Evolutionary conservation across 2,329 filamentous ascomycete species (phyloP), one percentile per base, ranked within the genome.

Genomic region (Emergomyces orientalis): DNA sequence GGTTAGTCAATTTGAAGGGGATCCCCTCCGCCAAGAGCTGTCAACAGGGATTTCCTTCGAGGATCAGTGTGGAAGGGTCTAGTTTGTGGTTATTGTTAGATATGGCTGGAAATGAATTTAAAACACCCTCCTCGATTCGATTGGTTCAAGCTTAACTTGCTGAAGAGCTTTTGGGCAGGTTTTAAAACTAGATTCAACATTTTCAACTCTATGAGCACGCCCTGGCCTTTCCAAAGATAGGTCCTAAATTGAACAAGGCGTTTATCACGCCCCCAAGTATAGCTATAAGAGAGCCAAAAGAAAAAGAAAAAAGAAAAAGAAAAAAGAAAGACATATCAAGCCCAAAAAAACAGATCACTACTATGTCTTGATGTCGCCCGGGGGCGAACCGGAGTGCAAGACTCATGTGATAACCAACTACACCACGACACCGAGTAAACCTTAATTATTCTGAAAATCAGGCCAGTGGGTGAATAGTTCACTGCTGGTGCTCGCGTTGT

Each of bases 381-480:
- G 22, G 55, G n/a, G 30, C 55, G 34, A 43, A 27, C 34, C 55
- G 37, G 55, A 57, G 54, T 57, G 54, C 41, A 14, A 57, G 34
- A 57, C 54, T 56, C 32, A 55, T 17, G 54, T 57, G 54, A 41
- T 57, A 57, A 39, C 37, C 32, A 57, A 57, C 54, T 37, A 57
- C 54, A 32, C 54, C 34, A 57, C 32, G 54, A 57, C 54, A 11
- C 54, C 54, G 32, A 41, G n/a, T 32, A 57, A 57, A 22, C 54
- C 54, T 41, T 25, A 32, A 32, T 14, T n/a, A n/a, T 27, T n/a
- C 1, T 1, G 14, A 54, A 6, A 54, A n/a, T n/a, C n/a, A n/a
- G n/a, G n/a, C n/a, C n/a, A n/a, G n/a, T n/a, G n/a, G n/a, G n/a
- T n/a, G n/a, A n/a, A n/a, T n/a, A n/a, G n/a, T n/a, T n/a, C n/a